phyloP scores from a whole-genome alignment of 2,329 filamentous ascomycete genomes.

The Cladosporium sp. region DNA sequence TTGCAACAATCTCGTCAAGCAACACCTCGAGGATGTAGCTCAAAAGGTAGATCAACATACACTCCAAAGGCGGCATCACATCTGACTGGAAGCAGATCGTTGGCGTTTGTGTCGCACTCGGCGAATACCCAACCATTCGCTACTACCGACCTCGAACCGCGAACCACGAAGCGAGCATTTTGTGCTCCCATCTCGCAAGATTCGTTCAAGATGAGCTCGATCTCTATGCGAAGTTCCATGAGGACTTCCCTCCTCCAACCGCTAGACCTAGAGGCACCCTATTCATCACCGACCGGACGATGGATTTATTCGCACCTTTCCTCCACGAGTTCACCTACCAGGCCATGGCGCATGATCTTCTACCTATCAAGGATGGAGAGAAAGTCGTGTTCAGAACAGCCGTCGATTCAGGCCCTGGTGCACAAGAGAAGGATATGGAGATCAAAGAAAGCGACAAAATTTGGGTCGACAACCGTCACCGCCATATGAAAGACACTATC shows the following conservation, averaged over 20 bases:
- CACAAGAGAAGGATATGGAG: conserved; percentile 85
- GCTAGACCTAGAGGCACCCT: conserved; percentile 75
- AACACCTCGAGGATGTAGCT: conserved; percentile 78
- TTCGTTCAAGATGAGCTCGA: conserved; percentile 92
- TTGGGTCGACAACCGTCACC: conserved; percentile 91
- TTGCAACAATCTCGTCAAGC: conserved; percentile 77
- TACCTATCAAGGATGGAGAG: conserved; percentile 82
- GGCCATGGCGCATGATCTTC: conserved; percentile 91
- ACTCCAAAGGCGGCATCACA: background rate
- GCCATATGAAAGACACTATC: conserved; percentile 97
- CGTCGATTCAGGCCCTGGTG: conserved; percentile 67
- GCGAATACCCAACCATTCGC: conserved; percentile 87
- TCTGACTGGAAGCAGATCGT: conserved; percentile 57
- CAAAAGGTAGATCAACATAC: conserved; percentile 62
- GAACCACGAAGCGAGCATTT: conserved; percentile 78
- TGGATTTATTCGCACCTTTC: conserved; percentile 84
- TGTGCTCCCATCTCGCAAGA: conserved; percentile 81
- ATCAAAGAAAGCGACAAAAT: conserved; percentile 86
- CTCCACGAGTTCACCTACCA: conserved; percentile 98
- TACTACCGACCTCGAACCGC: conserved; percentile 71
- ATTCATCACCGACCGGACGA: conserved; percentile 82
- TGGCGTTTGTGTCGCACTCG: conserved; percentile 82
- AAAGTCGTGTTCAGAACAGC: conserved; percentile 80
- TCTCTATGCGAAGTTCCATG: conserved; percentile 77
- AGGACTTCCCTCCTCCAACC: conserved; percentile 75